Base-by-base conservation (phyloP, 2,329 filamentous ascomycete species). In the Alternaria brassicicola region DNA sequence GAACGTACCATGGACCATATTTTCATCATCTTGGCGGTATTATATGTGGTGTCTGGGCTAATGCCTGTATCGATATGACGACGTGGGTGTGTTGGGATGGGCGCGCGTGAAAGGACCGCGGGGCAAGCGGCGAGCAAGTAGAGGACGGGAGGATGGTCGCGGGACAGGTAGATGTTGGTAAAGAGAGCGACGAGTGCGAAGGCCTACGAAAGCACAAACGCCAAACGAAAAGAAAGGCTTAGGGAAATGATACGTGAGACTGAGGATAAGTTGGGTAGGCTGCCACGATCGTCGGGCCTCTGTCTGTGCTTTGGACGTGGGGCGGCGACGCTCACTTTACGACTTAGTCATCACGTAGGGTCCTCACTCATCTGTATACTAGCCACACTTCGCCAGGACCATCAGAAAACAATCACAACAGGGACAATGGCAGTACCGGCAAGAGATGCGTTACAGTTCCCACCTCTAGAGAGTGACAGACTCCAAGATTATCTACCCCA, bases 1-100 rank as follows among this genome's bases (percentile, higher is more conserved):
- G 38, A 31, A 73, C 85, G 50, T 83, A 96, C 93, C 94, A 98
- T 97, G 73, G 93, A 96, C 95, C 94, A 98, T 84, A 98, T 97
- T 84, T 98, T 98, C 85, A 97, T 86, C 95, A 98, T 98, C 76
- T 83, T 93, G 78, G 59, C 71, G 68, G 69, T 72, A 59, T 65
- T 69, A 58, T 68, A 50, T 59, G 55, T 23, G 35, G 42, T n/a
- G 33, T 23, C 36, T 50, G 55, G 43, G 43, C 45, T 50, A 35
- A 19, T 57, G 62, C 45, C 39, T 35, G 46, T 31, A 15, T 47
- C 10, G 42, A 49, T 26, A 13, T 48, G 52, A 64, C 62, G 63
- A 68, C 64, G 70, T 69, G 64, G 25, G 55, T 38, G 39, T 48
- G 48, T 45, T 23, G 52, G 43, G 26, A 55, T 23, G 51, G 52